Evolutionary conservation across 2,329 filamentous ascomycete species (phyloP).

Genomic region (Aspergillus fischeri): DNA sequence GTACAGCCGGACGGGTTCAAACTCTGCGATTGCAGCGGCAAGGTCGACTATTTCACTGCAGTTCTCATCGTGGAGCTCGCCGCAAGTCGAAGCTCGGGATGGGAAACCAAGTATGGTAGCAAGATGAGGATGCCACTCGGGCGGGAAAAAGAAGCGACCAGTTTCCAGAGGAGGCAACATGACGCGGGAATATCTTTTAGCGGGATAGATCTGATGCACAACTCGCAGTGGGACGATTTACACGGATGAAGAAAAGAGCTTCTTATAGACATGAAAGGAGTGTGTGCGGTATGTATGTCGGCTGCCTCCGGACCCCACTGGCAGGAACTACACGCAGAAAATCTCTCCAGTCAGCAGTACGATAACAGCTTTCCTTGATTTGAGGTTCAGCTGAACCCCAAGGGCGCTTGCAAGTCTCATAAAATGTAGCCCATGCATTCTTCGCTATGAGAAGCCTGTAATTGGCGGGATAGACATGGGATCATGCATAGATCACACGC

Average conservation of each 20-base stretch:
- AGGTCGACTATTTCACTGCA: slow-evolving; percentile 15
- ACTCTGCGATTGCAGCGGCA: slow-evolving; percentile 14
- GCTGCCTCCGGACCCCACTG: background rate
- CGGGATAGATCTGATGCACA: background rate
- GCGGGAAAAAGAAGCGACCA: slow-evolving; percentile 4
- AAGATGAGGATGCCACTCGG: slow-evolving; percentile 9
- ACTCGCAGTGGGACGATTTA: background rate
- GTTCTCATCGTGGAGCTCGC: slow-evolving; percentile 3
- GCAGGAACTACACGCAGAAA: background rate
- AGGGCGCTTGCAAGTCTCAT: background rate
- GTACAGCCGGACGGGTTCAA: slow-evolving; percentile 22
- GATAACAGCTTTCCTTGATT: background rate
- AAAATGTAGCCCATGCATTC: background rate
- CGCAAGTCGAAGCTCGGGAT: slow-evolving; percentile 8
- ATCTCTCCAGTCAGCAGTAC: background rate
- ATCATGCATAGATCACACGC: background rate
- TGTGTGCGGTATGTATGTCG: background rate
- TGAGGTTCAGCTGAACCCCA: background rate
- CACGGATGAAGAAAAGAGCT: background rate
- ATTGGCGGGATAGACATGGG: background rate
- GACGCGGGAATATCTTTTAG: background rate
- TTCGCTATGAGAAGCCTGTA: background rate
- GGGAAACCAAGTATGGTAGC: slow-evolving; percentile 9
- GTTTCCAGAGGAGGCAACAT: background rate
- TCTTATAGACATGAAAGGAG: background rate